phyloP scores from a whole-genome alignment of 352 stramenopile genomes.

The Globisporangium sylvaticum region DNA sequence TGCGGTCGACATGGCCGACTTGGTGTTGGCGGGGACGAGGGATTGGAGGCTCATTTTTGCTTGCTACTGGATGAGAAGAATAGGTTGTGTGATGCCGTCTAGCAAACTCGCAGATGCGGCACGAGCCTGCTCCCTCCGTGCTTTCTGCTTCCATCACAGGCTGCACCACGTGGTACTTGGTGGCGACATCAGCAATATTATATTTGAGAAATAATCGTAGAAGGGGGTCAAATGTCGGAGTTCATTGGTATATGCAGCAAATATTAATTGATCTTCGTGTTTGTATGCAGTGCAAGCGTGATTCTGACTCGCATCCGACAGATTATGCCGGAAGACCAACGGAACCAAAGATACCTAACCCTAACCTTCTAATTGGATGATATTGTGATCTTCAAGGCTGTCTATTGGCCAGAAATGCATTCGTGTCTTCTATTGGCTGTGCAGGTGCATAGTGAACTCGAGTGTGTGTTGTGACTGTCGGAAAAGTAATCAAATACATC shows the following conservation, averaged over 20 bases:
- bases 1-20: not conserved
- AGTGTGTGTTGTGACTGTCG: not conserved
- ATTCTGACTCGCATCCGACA: not conserved
- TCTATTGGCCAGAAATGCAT: not conserved
- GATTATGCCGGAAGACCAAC: not conserved
- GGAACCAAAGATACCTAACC: not conserved
- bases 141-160: too few species aligned
- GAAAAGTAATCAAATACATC: not conserved
- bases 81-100: too few species aligned
- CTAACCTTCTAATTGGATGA: not conserved
- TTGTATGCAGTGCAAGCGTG: not conserved
- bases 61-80: too few species aligned
- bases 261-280: too few species aligned
- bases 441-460: not conserved
- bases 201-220: too few species aligned
- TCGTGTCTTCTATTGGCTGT: not conserved
- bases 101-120: too few species aligned
- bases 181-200: too few species aligned
- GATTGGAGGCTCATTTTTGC: slow-evolving; percentile 3
- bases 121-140: too few species aligned
- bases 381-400: not conserved
- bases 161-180: too few species aligned
- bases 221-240: too few species aligned
- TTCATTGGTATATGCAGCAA: too few species aligned
- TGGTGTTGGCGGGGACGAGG: slow-evolving; percentile 4